A percentile compares a stretch with the other conserved stretches of the same genome.
Conservation (phyloP, 2,329 filamentous ascomycete species). For the Myriosclerotinia scirpicola region DNA sequence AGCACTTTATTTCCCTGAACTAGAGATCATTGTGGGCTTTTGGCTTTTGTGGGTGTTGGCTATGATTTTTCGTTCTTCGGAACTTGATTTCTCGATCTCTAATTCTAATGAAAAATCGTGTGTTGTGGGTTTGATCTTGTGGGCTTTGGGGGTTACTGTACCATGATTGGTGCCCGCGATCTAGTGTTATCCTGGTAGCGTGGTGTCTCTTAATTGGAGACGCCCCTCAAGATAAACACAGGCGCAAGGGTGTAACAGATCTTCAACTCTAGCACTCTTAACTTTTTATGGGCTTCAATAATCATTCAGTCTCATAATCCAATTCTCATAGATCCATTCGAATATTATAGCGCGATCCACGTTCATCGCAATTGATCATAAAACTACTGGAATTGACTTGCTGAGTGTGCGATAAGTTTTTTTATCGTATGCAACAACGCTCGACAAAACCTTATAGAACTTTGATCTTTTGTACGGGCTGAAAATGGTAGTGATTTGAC, state of each 20-base stretch:
- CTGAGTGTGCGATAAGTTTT: constrained; percentile 7
- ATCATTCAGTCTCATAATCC: neutral
- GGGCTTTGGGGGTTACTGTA: constrained; percentile 6
- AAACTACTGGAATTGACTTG: constrained; percentile 11
- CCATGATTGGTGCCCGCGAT: constrained; percentile 11
- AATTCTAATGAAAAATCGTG: neutral
- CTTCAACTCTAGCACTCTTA: constrained; percentile 2
- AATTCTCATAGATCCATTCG: constrained; percentile 11
- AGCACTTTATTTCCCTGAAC: constrained; percentile 7
- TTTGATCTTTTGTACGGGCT: constrained; percentile 21
- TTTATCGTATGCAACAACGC: constrained; percentile 16
- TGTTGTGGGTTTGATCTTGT: constrained; percentile 7
- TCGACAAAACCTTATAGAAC: constrained; percentile 8
- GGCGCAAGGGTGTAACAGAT: constrained; percentile 13
- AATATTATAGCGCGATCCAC: constrained; percentile 12
- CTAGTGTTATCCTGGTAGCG: constrained; percentile 6
- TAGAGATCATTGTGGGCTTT: constrained; percentile 14
- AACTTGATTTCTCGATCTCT: constrained; percentile 12
- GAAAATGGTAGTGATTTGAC: constrained; percentile 10
- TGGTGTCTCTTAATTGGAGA: neutral
- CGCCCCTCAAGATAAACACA: constrained; percentile 1
- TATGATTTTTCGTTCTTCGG: constrained; percentile 10
- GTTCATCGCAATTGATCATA: constrained; percentile 17
- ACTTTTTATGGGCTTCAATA: constrained; percentile 12
- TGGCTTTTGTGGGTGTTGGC: constrained; percentile 11